phyloP scores from a whole-genome alignment of 2,329 filamentous ascomycete genomes.

The Fusarium floridanum region DNA sequence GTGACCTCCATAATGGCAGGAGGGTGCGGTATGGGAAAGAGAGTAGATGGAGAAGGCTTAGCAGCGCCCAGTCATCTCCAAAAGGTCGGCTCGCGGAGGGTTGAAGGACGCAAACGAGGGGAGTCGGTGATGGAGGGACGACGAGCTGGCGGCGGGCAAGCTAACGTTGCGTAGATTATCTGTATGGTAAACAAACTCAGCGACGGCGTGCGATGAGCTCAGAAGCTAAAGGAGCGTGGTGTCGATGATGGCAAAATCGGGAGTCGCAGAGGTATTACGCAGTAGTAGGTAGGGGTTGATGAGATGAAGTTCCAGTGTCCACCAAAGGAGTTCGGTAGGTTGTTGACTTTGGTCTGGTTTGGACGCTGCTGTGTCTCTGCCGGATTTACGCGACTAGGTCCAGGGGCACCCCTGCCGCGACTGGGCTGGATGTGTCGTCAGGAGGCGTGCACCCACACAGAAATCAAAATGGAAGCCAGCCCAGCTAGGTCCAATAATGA shows the following conservation, averaged over 20 bases:
- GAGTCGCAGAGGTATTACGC: slow-evolving; percentile 32
- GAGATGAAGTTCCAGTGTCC: slow-evolving; percentile 38
- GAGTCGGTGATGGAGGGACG: slow-evolving; percentile 15
- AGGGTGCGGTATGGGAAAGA: slow-evolving; percentile 23
- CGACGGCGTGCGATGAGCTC: slow-evolving; percentile 25
- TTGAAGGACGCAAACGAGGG: slow-evolving; percentile 24
- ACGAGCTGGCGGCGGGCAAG: slow-evolving; percentile 29
- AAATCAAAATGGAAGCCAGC: slow-evolving; percentile 5
- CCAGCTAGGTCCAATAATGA: neutral
- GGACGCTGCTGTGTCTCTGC: slow-evolving; percentile 34
- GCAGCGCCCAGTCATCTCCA: slow-evolving; percentile 48
- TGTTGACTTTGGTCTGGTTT: slow-evolving; percentile 42
- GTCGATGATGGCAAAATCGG: slow-evolving; percentile 19
- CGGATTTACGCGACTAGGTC: slow-evolving; percentile 46
- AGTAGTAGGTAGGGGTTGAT: slow-evolving; percentile 27
- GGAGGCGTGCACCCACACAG: slow-evolving; percentile 33
- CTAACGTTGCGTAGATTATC: slow-evolving; percentile 15
- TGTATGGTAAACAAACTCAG: slow-evolving; percentile 31
- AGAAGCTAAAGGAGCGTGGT: slow-evolving; percentile 38
- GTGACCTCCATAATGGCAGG: slow-evolving; percentile 66
- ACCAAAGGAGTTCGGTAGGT: slow-evolving; percentile 38
- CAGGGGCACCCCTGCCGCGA: slow-evolving; percentile 50
- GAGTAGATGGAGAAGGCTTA: slow-evolving; percentile 36
- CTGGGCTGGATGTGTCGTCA: slow-evolving; percentile 51
- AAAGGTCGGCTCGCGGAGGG: slow-evolving; percentile 29